phyloP scores from a whole-genome alignment of 176 grass and related monocot species.

The Cocos nucifera region DNA sequence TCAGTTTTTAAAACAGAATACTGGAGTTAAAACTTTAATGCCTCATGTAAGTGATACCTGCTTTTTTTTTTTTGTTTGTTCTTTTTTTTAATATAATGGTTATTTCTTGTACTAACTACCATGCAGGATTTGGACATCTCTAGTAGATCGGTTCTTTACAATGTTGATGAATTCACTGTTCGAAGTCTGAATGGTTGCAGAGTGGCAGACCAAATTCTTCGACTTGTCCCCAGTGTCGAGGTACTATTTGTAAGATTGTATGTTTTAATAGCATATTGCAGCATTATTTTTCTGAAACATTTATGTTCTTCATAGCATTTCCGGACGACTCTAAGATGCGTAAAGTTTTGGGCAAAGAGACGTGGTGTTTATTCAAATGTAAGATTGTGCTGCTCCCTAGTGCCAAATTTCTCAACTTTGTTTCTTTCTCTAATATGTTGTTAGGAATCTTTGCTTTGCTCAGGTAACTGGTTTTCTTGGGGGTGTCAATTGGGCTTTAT shows the following conservation, averaged over 20 bases:
- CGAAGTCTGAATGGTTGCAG: conserved; percentile 96
- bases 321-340: conserved; percentile 66
- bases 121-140: conserved; percentile 66
- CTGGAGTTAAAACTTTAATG: too few species aligned
- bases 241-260: conserved; percentile 16
- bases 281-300: too few species aligned
- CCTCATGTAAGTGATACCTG: too few species aligned
- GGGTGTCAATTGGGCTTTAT: conserved; percentile 92
- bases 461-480: conserved; percentile 98
- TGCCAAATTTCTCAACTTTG: neutral
- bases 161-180: conserved; percentile 80
- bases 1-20: too few species aligned
- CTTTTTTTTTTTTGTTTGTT: neutral
- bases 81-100: neutral
- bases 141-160: conserved; percentile 63
- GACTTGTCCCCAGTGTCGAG: conserved; percentile 84
- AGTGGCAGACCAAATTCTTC: conserved; percentile 90
- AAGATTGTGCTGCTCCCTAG: neutral
- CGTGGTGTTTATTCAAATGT: conserved; percentile 96
- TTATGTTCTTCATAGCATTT: conserved; percentile 50
- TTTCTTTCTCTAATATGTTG: neutral
- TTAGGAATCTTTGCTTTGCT: conserved; percentile 1
- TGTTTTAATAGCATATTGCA: neutral
- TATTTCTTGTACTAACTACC: neutral
- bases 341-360: conserved; percentile 93